Conservation (phyloP, 164 flowering plant genomes). For the Tetracentron sinense region DNA sequence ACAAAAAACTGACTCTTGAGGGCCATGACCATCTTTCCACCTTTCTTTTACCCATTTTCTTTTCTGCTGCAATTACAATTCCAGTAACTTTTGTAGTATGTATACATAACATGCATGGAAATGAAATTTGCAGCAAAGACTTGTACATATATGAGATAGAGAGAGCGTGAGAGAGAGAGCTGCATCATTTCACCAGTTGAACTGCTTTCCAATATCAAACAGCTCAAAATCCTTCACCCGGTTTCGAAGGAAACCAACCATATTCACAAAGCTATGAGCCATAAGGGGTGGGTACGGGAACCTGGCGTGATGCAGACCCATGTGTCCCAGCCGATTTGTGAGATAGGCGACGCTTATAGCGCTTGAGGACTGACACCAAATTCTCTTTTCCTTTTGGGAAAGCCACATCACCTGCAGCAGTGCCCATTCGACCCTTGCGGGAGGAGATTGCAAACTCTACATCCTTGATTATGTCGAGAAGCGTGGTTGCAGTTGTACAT, state of each 20-base stretch:
- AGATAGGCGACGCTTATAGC: constrained; percentile 70
- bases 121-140: constrained; percentile 27
- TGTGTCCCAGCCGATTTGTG: constrained; percentile 23
- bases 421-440: constrained; percentile 87
- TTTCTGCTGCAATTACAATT: constrained; percentile 28
- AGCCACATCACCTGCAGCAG: constrained; percentile 98
- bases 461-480: constrained; percentile 76
- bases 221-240: too few relatives aligned
- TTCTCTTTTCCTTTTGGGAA: constrained; percentile 98
- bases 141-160: constrained; percentile 20
- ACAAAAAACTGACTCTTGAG: too few relatives aligned
- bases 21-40: constrained; percentile 12
- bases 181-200: too few relatives aligned
- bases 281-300: too few relatives aligned
- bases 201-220: constrained; percentile 18
- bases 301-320: constrained; percentile 19
- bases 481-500: constrained; percentile 60
- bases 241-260: too few relatives aligned
- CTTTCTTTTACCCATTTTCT: constrained; percentile 9
- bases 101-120: constrained; percentile 27
- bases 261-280: too few relatives aligned
- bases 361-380: constrained; percentile 86
- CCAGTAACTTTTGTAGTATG: constrained; percentile 30
- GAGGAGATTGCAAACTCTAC: constrained; percentile 83
- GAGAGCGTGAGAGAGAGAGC: too few relatives aligned